Base-by-base conservation (phyloP, 192 early-diverging fungal genomes). In the Jimgerdemannia flammicorona region DNA sequence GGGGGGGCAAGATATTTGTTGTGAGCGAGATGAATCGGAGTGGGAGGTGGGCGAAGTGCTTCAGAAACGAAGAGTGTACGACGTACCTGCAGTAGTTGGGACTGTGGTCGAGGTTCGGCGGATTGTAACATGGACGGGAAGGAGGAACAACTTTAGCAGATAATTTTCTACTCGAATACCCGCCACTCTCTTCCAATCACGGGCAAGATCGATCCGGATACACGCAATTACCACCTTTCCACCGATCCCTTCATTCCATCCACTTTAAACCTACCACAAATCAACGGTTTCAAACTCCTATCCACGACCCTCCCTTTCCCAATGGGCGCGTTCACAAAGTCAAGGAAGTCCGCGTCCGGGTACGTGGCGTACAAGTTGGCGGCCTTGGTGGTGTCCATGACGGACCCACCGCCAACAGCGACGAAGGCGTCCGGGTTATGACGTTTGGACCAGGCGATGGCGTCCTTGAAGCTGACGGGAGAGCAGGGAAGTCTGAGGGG, bases 301-400 rank as follows among this genome's bases (percentile, higher is more conserved):
- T 90, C 83, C 7, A 94, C 88, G 6, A 93, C 87, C 41, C 87
- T 85, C 9, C 95, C 95, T 78, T 92, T 92, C 59, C 95, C 95
- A 82, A 97, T 93, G 11, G 95, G 95, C 0, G 93, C 92, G 75
- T 97, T 97, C 71, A 97, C 95, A 85, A 97, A 97, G 78, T 96
- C 95, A 72, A 97, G 74, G 69, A 97, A 88, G 64, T 95, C 93
- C 4, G 92, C 94, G 2, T 95, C 89, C 17, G 91, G 90, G 79
- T 94, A 93, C 67, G 89, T 83, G 11, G 89, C 85, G 79, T 95
- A 97, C 80, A 97, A 80, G 75, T 95, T 97, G 67, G 95, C 95
- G 41, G 94, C 95, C 78, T 97, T 97, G 69, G 93, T 88, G 18
- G 95, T 97, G 79, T 97, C 95, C 69, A 97, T 95, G 41, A 93